Evolutionary conservation across 306 rosid genomes (phyloP), one percentile per base, ranked within the genome.

Genomic region (Ammopiptanthus mongolicus): DNA sequence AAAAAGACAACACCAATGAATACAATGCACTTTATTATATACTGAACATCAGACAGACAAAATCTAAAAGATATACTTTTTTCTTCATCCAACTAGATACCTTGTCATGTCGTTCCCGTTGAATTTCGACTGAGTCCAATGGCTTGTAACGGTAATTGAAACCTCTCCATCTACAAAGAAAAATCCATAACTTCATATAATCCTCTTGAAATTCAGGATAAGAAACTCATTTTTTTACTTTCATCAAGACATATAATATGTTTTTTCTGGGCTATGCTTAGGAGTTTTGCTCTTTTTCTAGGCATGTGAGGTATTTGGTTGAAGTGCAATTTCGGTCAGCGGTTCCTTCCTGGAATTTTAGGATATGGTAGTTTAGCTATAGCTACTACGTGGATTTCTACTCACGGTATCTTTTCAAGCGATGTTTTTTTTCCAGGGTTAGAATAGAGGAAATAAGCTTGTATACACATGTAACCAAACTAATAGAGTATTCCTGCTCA

Each of bases 51-150:
- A 59, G 8, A 62, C 17, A 55, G 29, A 7, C 39, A 34, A 33
- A 50, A 72, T 33, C 11, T 6, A 5, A 23, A 64, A 53, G 17
- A 52, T 46, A 11, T 21, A 34, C 34, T 39, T 25, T 29, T 3
- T 25, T 44, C 51, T 21, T 44, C 3, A 19, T 37, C 17, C 17
- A 33, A 73, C 31, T 18, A 18, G 22, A 19, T 89, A 93, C 97
- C 98, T 89, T 90, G 76, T 89, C 79, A 12, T 83, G 95, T n/a
- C n/a, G 75, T 65, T 82, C 81, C 21, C 93, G 82, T 80, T 91
- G 88, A 85, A 86, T 46, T 73, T 88, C 84, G 39, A 87, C 86
- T 64, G 82, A 36, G 75, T 93, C 88, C 69, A 86, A 1, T 14
- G 96, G 91, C 80, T 80, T 87, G 79, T 34, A 44, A 37, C 73